Evolutionary conservation across 768 basidiomycete species (phyloP), one percentile per base, ranked within the genome.

Genomic region (Termitomyces sp.): DNA sequence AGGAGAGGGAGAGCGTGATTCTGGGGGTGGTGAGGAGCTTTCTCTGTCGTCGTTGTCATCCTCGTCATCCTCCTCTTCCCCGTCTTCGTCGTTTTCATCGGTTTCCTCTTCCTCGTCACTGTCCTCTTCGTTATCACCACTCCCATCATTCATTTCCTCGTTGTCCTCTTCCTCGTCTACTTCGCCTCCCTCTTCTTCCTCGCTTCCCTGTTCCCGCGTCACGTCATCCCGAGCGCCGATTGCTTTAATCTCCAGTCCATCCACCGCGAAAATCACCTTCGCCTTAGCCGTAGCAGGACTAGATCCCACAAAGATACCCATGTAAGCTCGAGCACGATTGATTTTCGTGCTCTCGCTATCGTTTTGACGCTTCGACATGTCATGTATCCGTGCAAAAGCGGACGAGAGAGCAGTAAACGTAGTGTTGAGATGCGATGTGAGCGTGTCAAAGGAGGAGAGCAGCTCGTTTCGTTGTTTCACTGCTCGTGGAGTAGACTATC

Each of bases 401-500:
- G 84, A 84, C 1, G 89, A 87, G 5, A 92, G 75, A 0, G 87
- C 81, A 9, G 82, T 77, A 66, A 91, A 92, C 0, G 90, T 90
- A 0, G 88, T 88, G 53, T 80, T 75, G 13, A 92, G 73, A 69
- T 92, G 90, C 1, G 87, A 91, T 0, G 83, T 72, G 20, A 92
- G 78, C 0, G 81, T 86, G 65, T 92, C 90, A 54, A 84, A 85
- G 8, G 88, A 82, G 4, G 77, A 71, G 15, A 92, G 68, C 1
- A 91, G 69, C 29, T 90, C 88, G 5, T 72, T 72, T 13, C 84
- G 80, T 61, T 82, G 81, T 69, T 84, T 90, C 10, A 76, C 69
- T 15, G 81, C 78, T 9, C 81, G 77, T 1, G 80, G 62, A 45
- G 72, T 77, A 1, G 75, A 71, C 75, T 85, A 59, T 7, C 6